Conservation (phyloP, 495 filamentous ascomycete genomes). For the Penicillium canescens region DNA sequence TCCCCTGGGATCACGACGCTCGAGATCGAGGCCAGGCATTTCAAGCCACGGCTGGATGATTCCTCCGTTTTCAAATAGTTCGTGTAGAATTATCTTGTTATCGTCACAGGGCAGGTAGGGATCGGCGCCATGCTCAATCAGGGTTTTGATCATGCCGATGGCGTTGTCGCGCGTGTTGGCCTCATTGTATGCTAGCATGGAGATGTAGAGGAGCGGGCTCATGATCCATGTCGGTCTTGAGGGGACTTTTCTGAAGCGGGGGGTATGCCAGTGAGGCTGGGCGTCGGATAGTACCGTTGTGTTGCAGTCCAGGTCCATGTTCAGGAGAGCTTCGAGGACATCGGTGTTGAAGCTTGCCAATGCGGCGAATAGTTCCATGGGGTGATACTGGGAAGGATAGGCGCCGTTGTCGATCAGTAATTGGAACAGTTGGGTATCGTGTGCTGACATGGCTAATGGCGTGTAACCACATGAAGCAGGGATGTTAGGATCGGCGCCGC, state of each 20-base stretch:
- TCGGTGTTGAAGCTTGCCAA: constrained; percentile 10
- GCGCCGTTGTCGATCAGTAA: constrained; percentile 19
- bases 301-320: constrained; percentile 17
- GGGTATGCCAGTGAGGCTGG: constrained; percentile 17
- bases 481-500: constrained; percentile 39
- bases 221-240: not conserved
- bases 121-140: constrained; percentile 16
- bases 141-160: constrained; percentile 9
- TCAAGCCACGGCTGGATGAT: constrained; percentile 22
- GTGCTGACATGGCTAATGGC: constrained; percentile 15
- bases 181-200: constrained; percentile 20
- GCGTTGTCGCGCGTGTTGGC: constrained; percentile 13
- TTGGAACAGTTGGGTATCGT: constrained; percentile 13
- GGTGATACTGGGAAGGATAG: constrained; percentile 15
- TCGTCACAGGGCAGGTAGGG: constrained; percentile 10
- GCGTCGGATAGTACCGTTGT: constrained; percentile 9
- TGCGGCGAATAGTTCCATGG: constrained; percentile 21
- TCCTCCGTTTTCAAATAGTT: constrained; percentile 13
- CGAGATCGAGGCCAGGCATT: constrained; percentile 16
- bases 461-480: constrained; percentile 21
- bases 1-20: constrained; percentile 17
- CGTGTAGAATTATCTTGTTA: constrained; percentile 15
- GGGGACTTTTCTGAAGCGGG: constrained; percentile 2
- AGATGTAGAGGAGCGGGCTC: constrained; percentile 19
- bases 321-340: constrained; percentile 8